phyloP scores from a whole-genome alignment of 257 asterid species.

The Solanum etuberosum region DNA sequence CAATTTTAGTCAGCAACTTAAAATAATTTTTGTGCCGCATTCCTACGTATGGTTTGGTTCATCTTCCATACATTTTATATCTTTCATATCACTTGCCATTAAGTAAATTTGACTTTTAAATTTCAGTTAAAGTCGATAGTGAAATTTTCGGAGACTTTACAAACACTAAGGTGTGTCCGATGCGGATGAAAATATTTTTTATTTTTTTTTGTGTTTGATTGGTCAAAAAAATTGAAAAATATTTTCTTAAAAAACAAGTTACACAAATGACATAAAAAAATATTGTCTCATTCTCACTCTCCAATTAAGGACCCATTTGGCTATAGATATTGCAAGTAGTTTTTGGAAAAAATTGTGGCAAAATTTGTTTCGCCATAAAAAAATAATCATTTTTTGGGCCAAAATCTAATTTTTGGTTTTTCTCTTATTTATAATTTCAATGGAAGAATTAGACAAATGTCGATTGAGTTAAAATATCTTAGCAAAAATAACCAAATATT shows the following conservation, averaged over 20 bases:
- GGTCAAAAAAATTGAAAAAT: neutral
- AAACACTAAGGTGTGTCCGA: rapidly evolving
- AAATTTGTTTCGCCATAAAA: neutral
- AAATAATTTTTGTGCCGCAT: neutral
- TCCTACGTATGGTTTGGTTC: neutral
- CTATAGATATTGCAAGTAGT: neutral
- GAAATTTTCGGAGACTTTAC: neutral
- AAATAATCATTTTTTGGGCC: neutral
- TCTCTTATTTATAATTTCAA: neutral
- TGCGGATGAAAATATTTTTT: neutral
- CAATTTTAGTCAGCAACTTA: neutral
- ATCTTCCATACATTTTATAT: neutral
- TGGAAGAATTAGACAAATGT: neutral
- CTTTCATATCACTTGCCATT: neutral
- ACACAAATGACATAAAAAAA: neutral
- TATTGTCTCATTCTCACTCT: neutral
- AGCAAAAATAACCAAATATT: too few species aligned
- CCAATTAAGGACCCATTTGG: neutral
- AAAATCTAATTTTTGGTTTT: neutral
- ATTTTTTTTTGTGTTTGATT: neutral
- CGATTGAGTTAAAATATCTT: neutral
- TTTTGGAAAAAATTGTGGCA: neutral
- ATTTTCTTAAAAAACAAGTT: neutral
- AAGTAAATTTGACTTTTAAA: neutral
- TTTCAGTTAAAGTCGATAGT: neutral